A percentile compares a stretch with the other conserved stretches of the same genome.
Conservation (phyloP, 805 yeast genomes). For the Schwanniomyces pseudopolymorphus region DNA sequence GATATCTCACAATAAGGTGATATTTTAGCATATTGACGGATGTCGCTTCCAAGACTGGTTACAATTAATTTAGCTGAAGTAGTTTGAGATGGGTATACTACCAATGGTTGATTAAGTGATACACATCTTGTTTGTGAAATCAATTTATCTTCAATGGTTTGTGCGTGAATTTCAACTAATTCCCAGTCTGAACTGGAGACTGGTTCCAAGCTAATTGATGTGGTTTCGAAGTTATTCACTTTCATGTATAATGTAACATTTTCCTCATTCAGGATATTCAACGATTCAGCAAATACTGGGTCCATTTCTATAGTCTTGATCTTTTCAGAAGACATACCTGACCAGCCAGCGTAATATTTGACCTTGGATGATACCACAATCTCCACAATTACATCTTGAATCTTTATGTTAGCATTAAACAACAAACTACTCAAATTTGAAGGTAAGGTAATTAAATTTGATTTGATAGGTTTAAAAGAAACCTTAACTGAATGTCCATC, state of each 20-base stretch:
- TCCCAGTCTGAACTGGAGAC: constrained; percentile 84
- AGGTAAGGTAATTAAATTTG: constrained; percentile 58
- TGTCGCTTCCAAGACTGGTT: constrained; percentile 42
- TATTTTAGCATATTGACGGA: constrained; percentile 50
- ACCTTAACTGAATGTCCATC: constrained; percentile 33
- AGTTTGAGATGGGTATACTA: constrained; percentile 63
- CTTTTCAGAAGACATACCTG: constrained; percentile 49
- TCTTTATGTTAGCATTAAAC: constrained; percentile 51
- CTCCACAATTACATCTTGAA: constrained; percentile 60
- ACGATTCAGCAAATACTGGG: constrained; percentile 57
- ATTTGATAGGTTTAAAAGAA: constrained; percentile 33
- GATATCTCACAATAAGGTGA: constrained; percentile 67
- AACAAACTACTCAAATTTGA: constrained; percentile 43
- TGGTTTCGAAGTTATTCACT: constrained; percentile 50
- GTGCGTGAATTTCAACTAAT: constrained; percentile 78
- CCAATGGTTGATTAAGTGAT: constrained; percentile 52
- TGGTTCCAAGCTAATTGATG: constrained; percentile 76
- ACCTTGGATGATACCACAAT: constrained; percentile 23
- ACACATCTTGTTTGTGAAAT: constrained; percentile 82
- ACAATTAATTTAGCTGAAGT: constrained; percentile 61
- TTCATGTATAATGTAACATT: constrained; percentile 43
- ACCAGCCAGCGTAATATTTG: constrained; percentile 60
- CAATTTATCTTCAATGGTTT: constrained; percentile 67
- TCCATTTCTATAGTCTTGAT: constrained; percentile 57
- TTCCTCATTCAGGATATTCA: constrained; percentile 46